These are phyloP conservation scores for Suhomyces maxii DNA, from an alignment of 1,139 yeast species.

Conservation along the genomic window DNA sequence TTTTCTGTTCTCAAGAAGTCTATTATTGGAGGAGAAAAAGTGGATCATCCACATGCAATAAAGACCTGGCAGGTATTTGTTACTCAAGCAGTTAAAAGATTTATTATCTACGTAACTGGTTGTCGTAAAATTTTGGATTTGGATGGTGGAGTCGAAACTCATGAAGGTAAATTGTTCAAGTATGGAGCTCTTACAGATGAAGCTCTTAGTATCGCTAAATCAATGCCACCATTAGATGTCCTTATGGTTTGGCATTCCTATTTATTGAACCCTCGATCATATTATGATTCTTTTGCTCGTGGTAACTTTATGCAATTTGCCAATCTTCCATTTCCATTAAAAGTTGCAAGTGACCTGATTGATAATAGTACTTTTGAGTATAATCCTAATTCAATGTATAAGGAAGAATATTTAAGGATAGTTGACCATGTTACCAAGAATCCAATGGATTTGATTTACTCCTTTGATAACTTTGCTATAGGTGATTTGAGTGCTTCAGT, in stretches of 20 bases:
- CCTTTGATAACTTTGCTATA: slow-evolving; percentile 3
- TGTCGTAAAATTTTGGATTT: slow-evolving; percentile 8
- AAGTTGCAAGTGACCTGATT: slow-evolving; percentile 20
- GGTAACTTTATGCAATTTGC: slow-evolving; percentile 24
- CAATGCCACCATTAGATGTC: slow-evolving; percentile 38
- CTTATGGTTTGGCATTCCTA: slow-evolving; percentile 44
- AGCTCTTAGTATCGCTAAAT: slow-evolving; percentile 2
- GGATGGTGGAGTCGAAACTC: slow-evolving; percentile 1
- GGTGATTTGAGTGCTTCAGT: slow-evolving; percentile 9
- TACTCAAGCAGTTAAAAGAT: slow-evolving; percentile 31
- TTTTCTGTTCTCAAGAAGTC: slow-evolving; percentile 24
- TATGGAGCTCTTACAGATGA: slow-evolving; percentile 3
- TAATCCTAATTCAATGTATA: slow-evolving; percentile 12
- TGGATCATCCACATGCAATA: slow-evolving; percentile 2
- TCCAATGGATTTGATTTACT: slow-evolving; percentile 3
- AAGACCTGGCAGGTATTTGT: slow-evolving; percentile 34
- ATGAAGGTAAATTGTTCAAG: slow-evolving; percentile 5
- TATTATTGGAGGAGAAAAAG: slow-evolving; percentile 9
- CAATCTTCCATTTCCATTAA: slow-evolving; percentile 29
- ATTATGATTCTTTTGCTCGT: slow-evolving; percentile 29
- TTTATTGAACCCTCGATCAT: slow-evolving; percentile 28
- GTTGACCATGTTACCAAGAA: slow-evolving; percentile 3
- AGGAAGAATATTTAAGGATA: slow-evolving; percentile 7
- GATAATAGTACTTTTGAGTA: slow-evolving; percentile 22
- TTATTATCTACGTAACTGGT: slow-evolving; percentile 27